Evolutionary conservation across 2,329 filamentous ascomycete species (phyloP), one percentile per base, ranked within the genome.

Genomic region (Exophiala oligosperma): DNA sequence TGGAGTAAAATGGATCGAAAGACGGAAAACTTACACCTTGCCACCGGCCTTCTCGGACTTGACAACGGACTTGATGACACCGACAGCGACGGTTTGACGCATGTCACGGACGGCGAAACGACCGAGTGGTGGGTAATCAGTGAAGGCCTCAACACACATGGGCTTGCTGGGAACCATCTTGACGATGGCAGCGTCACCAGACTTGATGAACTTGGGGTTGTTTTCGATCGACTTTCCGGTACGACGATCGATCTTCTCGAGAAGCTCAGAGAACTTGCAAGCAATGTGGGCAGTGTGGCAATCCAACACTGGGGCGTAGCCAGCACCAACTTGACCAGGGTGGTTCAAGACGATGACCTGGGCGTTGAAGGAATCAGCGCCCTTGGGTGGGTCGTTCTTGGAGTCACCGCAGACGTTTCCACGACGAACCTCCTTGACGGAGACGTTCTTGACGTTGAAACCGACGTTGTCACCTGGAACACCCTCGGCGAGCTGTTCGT

Each of bases 371-470:
- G 89, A 92, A 74, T 93, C 92, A 75, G 86, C 87, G 75, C 85
- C 94, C 77, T 82, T 78, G 69, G 94, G 91, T 73, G 94, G 94
- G 84, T 99, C 94, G 86, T 96, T 95, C 92, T 99, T 99, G 87
- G 91, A 93, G 91, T 99, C 94, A 91, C 92, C 91, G 75, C 90
- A 90, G 73, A 99, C 94, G 89, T 99, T 97, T 77, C 94, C 94
- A 96, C 94, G 94, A 83, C 94, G 94, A 77, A 99, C 96, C 81
- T 99, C 94, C 92, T 99, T 99, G 84, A 99, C 94, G 81, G 94
- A 97, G 76, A 99, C 94, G 94, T 99, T 99, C 92, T 99, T 99
- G 84, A 99, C 93, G 91, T 99, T 99, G 92, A 99, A 99, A 74
- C 94, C 94, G 80, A 99, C 94, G 86, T 99, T 99, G 91, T 99